Base-by-base conservation (phyloP, 805 yeast species). In the Metschnikowia continentalis region DNA sequence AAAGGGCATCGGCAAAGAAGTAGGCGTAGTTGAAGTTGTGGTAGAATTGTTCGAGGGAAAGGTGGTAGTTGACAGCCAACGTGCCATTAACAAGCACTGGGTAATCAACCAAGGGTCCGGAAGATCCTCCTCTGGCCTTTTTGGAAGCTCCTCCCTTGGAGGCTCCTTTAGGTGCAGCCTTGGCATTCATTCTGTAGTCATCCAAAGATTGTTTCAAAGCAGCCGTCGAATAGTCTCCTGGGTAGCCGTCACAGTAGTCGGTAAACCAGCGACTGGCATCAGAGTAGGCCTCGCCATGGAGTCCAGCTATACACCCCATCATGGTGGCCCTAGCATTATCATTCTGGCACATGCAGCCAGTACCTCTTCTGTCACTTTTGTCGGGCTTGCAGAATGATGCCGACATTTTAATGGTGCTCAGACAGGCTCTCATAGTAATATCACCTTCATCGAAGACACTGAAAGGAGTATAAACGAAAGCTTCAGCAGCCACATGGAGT, bases 21-120 rank as follows among this genome's bases (percentile, higher is more conserved):
- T 50, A 50, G 5, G 54, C 35, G 45, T 53, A 48, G 47, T 53
- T 51, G 50, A 51, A 52, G 33, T 53, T 56, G 11, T 45, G 46
- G 42, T 42, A 54, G 19, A 35, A 49, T 3, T 17, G 46, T 8
- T 39, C n/a, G 26, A 49, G 49, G 1, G 55, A 48, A 5, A 23
- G 42, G 32, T 51, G 42, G 42, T 44, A 45, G 17, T 26, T 11
- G 22, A 10, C 17, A 5, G 52, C 49, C 42, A 43, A 41, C 2
- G 53, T 47, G 3, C 38, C 14, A 32, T 56, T 48, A 20, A 39
- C 51, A 22, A 43, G 30, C 11, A 56, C 43, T 8, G 60, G 58
- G 32, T 35, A 48, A 46, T 52, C 53, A 8, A 51, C 50, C 14
- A 39, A 13, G 1, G 53, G 44, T 1, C 30, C 33, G 17, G 45